Percentiles rank a stretch among this genome's conserved stretches.
phyloP scores from a whole-genome alignment of 495 filamentous ascomycete genomes.

The Aspergillus indologenus region DNA sequence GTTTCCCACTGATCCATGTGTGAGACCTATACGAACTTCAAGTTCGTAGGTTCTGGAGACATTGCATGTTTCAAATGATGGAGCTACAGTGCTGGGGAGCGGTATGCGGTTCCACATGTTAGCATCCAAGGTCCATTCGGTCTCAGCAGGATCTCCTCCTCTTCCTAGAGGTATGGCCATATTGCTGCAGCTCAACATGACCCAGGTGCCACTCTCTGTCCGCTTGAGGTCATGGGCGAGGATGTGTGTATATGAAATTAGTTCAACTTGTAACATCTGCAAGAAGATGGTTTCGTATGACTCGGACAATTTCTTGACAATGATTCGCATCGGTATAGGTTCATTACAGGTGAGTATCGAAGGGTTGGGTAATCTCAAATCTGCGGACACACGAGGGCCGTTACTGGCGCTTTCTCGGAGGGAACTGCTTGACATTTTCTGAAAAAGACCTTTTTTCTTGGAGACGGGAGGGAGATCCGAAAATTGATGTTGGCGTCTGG shows the following conservation, averaged over 20 bases:
- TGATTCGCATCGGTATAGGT: conserved; percentile 73
- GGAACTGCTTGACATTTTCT: conserved; percentile 29
- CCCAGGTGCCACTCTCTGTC: conserved; percentile 64
- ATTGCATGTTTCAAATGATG: conserved; percentile 86
- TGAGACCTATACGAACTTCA: conserved; percentile 74
- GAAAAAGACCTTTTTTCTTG: conserved; percentile 57
- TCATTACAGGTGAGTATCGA: conserved; percentile 86
- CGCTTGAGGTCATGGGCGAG: conserved; percentile 67
- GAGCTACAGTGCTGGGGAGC: conserved; percentile 80
- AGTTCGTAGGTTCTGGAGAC: conserved; percentile 77
- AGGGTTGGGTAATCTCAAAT: conserved; percentile 82
- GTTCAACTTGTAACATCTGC: conserved; percentile 73
- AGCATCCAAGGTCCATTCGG: conserved; percentile 64
- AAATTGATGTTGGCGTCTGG: conserved; percentile 77
- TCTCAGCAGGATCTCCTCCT: conserved; percentile 55
- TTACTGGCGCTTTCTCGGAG: conserved; percentile 23
- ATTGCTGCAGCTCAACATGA: conserved; percentile 64
- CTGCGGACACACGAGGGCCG: conserved; percentile 59
- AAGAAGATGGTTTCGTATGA: conserved; percentile 63
- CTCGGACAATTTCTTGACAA: conserved; percentile 71
- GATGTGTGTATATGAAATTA: conserved; percentile 76
- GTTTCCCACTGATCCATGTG: conserved; percentile 48
- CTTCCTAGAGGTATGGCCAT: conserved; percentile 60
- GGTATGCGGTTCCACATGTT: conserved; percentile 64
- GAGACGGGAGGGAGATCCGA: conserved; percentile 34